These are phyloP conservation scores for Phytophthora lateralis DNA, from an alignment of 352 stramenopile species.

Conservation along the genomic window DNA sequence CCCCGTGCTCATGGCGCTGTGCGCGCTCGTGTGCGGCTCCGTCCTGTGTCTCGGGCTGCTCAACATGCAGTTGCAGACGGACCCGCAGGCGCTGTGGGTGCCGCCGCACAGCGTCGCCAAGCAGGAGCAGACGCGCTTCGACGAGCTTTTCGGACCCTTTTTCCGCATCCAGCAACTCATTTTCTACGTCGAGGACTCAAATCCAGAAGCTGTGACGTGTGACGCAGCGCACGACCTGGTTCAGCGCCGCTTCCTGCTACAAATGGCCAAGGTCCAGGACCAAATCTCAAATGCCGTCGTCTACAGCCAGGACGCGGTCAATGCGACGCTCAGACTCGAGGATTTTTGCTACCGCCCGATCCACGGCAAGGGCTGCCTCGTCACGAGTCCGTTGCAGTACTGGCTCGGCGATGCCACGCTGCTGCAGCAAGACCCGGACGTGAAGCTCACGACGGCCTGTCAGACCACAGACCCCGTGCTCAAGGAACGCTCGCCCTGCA, in stretches of 20 bases:
- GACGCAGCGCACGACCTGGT: conserved; percentile 59
- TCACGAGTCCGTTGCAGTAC: conserved; percentile 87
- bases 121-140: conserved; percentile 73
- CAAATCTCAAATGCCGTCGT: conserved; percentile 50
- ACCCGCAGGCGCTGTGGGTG: conserved; percentile 87
- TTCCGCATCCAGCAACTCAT: conserved; percentile 89
- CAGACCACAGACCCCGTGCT: conserved; percentile 73
- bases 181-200: conserved; percentile 62
- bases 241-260: conserved; percentile 56
- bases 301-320: conserved; percentile 22
- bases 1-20: conserved; percentile 52
- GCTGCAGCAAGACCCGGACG: conserved; percentile 68
- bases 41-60: conserved; percentile 64
- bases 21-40: conserved; percentile 52
- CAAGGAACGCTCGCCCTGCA: conserved; percentile 69
- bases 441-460: conserved; percentile 89
- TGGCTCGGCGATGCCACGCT: conserved; percentile 66
- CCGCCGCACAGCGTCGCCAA: conserved; percentile 62
- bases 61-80: conserved; percentile 69
- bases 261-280: conserved; percentile 69
- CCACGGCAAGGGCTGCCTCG: conserved; percentile 75
- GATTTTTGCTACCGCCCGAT: conserved; percentile 86
- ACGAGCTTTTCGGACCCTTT: conserved; percentile 84
- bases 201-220: conserved; percentile 17
- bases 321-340: conserved; percentile 54